phyloP scores from a whole-genome alignment of 176 grass and related monocot genomes.

The Echinochloa phyllopogon region DNA sequence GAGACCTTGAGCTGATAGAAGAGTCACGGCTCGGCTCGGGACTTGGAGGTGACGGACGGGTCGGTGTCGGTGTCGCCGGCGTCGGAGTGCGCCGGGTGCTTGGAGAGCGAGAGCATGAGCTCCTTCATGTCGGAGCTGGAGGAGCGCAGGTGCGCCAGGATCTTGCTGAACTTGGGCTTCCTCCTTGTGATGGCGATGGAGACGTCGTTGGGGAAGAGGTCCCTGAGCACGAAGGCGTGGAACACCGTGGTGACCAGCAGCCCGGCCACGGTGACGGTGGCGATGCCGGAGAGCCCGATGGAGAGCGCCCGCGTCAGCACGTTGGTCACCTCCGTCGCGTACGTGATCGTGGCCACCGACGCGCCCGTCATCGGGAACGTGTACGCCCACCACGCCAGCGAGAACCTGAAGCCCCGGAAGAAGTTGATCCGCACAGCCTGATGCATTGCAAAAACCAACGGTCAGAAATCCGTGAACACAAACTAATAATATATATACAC shows the following conservation, averaged over 20 bases:
- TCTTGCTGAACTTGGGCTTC: slow-evolving; percentile 81
- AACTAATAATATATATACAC: background rate
- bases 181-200: slow-evolving; percentile 86
- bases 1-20: no score
- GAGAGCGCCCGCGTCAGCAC: slow-evolving; percentile 63
- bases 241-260: slow-evolving; percentile 76
- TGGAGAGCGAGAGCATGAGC: slow-evolving; percentile 52
- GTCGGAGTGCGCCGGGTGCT: slow-evolving; percentile 5
- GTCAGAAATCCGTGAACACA: background rate
- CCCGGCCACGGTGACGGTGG: slow-evolving; percentile 74
- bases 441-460: background rate
- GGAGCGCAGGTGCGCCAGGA: slow-evolving; percentile 71
- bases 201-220: slow-evolving; percentile 97
- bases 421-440: slow-evolving; percentile 95
- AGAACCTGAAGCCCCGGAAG: slow-evolving; percentile 92
- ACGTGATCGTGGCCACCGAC: slow-evolving; percentile 76
- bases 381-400: slow-evolving; percentile 98
- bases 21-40: slow-evolving; percentile 38
- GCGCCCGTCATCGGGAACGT: slow-evolving; percentile 93
- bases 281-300: slow-evolving; percentile 73
- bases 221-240: slow-evolving; percentile 80
- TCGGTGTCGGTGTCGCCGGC: background rate
- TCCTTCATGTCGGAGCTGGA: slow-evolving; percentile 78
- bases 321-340: slow-evolving; percentile 76
- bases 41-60: background rate